These are phyloP conservation scores for Cutaneotrichosporon sp. DNA, from an alignment of 1,284 basidiomycete species.

Conservation along the genomic window DNA sequence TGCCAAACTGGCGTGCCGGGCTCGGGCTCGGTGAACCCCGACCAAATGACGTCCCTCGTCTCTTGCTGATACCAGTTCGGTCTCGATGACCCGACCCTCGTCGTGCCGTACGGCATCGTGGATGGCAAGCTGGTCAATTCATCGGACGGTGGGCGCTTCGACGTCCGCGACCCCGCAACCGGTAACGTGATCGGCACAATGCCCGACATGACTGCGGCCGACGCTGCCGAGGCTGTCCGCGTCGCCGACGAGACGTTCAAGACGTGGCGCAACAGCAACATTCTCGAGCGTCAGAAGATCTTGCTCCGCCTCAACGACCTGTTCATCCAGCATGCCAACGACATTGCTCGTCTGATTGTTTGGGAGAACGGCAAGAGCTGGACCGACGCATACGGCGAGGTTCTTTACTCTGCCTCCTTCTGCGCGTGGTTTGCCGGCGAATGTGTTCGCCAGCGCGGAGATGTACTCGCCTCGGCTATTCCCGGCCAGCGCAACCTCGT, in stretches of 20 bases:
- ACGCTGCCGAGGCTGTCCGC: conserved; percentile 75
- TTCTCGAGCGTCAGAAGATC: conserved; percentile 36
- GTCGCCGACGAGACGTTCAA: conserved; percentile 74
- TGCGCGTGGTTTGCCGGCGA: conserved; percentile 85
- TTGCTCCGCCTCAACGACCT: conserved; percentile 39
- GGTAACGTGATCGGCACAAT: conserved; percentile 73
- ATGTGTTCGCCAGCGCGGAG: conserved; percentile 68
- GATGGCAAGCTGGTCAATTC: conserved; percentile 79
- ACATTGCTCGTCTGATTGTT: conserved; percentile 50
- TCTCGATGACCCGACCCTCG: conserved; percentile 70
- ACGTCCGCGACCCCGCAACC: conserved; percentile 82
- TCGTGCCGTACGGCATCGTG: conserved; percentile 74
- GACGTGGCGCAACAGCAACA: conserved; percentile 74
- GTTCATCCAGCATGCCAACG: conserved; percentile 39
- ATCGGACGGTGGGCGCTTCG: conserved; percentile 67
- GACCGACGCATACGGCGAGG: conserved; percentile 76
- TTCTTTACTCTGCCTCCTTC: conserved; percentile 76
- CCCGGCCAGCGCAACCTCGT: conserved; percentile 76
- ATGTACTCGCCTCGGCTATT: conserved; percentile 77
- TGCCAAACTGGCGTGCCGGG: too few species aligned
- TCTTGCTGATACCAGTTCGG: conserved; percentile 36
- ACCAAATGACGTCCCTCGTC: neutral
- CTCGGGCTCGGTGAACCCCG: too few species aligned
- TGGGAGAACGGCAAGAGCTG: conserved; percentile 87
- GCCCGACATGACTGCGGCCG: conserved; percentile 79